Conservation (phyloP, 106 monocot genomes). For the Dioscorea dumetorum region DNA sequence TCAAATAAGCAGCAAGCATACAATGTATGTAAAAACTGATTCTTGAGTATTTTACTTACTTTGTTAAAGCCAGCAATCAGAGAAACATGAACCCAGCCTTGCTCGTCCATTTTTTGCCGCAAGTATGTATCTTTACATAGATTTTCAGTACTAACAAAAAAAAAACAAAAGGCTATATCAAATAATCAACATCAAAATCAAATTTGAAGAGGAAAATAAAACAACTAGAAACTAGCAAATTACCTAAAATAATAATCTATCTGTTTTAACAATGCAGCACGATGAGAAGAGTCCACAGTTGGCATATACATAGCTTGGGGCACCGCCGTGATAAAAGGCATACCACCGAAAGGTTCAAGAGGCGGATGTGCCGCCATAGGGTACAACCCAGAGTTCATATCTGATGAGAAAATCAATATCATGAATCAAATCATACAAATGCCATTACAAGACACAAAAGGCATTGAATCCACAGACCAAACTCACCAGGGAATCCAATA, state of each 20-base stretch:
- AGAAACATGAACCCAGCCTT: constrained; percentile 50
- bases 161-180: neutral
- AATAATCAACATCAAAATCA: neutral
- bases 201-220: neutral
- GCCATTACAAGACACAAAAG: neutral
- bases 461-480: neutral
- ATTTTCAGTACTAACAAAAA: constrained; percentile 27
- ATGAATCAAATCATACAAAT: too few relatives aligned
- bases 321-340: constrained; percentile 17
- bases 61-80: constrained; percentile 33
- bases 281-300: constrained; percentile 8
- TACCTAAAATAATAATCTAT: constrained; percentile 50
- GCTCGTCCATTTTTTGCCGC: constrained; percentile 35
- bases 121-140: constrained; percentile 33
- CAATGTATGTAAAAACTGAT: neutral
- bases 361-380: constrained; percentile 17
- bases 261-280: constrained; percentile 14
- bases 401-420: constrained; percentile 4
- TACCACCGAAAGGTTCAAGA: constrained; percentile 7
- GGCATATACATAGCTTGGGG: constrained; percentile 12
- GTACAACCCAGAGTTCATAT: constrained; percentile 20
- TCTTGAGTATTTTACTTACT: constrained; percentile 13
- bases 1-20: neutral
- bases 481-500: constrained; percentile 29
- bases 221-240: neutral